Percentiles rank a stretch among this genome's conserved stretches.
These are phyloP conservation scores for Sphenostylis stenocarpa DNA, from an alignment of 306 rosid genomes.

Conservation along the genomic window DNA sequence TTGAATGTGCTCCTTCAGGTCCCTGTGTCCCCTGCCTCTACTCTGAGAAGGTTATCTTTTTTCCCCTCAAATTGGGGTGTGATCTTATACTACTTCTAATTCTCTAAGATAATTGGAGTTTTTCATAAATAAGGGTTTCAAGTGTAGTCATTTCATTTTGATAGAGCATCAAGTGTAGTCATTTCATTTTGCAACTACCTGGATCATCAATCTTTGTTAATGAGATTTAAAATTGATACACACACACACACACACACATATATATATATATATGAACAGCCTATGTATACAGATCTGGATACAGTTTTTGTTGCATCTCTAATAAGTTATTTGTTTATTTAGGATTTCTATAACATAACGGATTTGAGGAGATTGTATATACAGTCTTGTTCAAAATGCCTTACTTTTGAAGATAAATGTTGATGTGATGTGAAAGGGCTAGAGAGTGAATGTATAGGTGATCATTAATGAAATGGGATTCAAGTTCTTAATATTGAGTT, in stretches of 20 bases:
- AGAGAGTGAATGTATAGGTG: neutral
- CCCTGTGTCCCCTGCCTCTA: constrained; percentile 88
- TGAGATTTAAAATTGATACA: neutral
- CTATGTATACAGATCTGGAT: constrained; percentile 5
- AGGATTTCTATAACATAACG: neutral
- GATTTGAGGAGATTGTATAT: constrained; percentile 8
- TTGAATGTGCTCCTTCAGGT: constrained; percentile 89
- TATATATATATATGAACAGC: neutral
- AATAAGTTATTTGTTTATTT: constrained; percentile 14
- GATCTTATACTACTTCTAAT: neutral
- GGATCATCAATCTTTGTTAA: neutral
- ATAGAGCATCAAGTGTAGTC: neutral
- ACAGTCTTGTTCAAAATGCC: constrained; percentile 10
- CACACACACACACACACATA: too few relatives aligned
- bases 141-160: constrained; percentile 5
- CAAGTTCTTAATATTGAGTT: constrained; percentile 10
- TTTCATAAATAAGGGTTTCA: neutral
- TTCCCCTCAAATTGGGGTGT: neutral
- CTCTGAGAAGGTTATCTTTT: constrained; percentile 72
- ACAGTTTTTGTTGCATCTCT: neutral
- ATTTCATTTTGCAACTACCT: constrained; percentile 25
- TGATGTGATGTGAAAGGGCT: constrained; percentile 27
- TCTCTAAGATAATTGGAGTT: neutral
- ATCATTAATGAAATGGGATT: constrained; percentile 19
- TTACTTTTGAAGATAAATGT: neutral